phyloP scores from a whole-genome alignment of 179 eudicot genomes.

The Beta corolliflora region DNA sequence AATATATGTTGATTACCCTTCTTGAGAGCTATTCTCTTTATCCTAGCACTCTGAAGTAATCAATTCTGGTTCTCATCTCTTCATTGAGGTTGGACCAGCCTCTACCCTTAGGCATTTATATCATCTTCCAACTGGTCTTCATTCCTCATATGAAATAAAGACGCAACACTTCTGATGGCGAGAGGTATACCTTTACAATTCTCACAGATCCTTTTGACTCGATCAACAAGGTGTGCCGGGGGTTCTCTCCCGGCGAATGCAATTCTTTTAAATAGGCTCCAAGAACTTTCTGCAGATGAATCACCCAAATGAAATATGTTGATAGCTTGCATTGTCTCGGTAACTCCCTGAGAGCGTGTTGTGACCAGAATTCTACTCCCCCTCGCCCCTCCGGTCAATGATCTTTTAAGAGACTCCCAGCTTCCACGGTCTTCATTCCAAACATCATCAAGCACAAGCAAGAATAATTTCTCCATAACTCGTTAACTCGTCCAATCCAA shows the following conservation, averaged over 20 bases:
- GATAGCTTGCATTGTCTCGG: neutral
- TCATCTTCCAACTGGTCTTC: neutral
- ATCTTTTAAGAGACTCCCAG: neutral
- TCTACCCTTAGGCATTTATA: no score
- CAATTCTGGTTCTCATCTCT: no score
- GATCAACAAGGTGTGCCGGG: neutral
- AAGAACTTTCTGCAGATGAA: conserved; percentile 9
- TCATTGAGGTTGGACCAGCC: no score
- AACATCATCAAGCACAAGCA: conserved; percentile 44
- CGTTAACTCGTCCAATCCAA: neutral
- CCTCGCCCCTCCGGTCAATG: neutral
- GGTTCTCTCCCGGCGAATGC: neutral
- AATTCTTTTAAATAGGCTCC: conserved; percentile 11
- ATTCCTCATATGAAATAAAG: neutral
- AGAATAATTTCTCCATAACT: conserved; percentile 6
- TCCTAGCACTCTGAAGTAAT: no score
- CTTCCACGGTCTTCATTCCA: conserved; percentile 14
- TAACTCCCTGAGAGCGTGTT: neutral
- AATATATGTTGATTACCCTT: no score
- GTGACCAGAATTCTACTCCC: conserved; percentile 26
- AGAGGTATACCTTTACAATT: conserved; percentile 3
- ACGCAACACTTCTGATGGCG: neutral
- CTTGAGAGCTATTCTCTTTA: no score
- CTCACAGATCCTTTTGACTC: conserved; percentile 11
- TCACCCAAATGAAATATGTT: neutral